Conservation (phyloP, 495 filamentous ascomycete species). For the Astrothelium macrocarpum region DNA sequence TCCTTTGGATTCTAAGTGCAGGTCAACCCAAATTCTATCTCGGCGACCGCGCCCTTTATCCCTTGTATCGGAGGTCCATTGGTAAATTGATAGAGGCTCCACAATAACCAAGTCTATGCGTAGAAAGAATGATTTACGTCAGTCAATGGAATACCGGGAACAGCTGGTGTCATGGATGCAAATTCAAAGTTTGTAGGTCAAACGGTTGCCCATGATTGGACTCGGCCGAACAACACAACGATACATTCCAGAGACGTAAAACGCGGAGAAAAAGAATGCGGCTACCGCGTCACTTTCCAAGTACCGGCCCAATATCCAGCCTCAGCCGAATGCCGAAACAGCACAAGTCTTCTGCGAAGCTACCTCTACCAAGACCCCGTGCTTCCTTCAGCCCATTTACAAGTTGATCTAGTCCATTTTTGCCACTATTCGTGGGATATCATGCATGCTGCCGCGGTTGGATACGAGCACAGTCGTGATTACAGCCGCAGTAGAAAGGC, state of each 20-base stretch:
- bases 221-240: background rate
- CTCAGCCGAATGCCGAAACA: no score
- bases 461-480: background rate
- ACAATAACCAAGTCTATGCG: no score
- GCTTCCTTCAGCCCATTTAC: background rate
- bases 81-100: no score
- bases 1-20: no score
- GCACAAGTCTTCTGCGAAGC: no score
- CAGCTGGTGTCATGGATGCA: background rate
- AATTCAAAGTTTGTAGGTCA: background rate
- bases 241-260: no score
- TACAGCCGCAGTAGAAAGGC: background rate
- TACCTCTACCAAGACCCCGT: background rate
- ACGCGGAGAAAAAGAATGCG: no score
- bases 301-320: background rate
- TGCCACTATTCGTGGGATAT: background rate
- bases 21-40: no score
- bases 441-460: background rate
- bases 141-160: background rate
- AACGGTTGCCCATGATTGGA: background rate
- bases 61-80: no score
- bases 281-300: background rate
- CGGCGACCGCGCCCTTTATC: no score
- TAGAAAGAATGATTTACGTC: no score
- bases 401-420: background rate